Conservation (phyloP, 2,329 filamentous ascomycete genomes). For the Ophiosphaerella korrae region DNA sequence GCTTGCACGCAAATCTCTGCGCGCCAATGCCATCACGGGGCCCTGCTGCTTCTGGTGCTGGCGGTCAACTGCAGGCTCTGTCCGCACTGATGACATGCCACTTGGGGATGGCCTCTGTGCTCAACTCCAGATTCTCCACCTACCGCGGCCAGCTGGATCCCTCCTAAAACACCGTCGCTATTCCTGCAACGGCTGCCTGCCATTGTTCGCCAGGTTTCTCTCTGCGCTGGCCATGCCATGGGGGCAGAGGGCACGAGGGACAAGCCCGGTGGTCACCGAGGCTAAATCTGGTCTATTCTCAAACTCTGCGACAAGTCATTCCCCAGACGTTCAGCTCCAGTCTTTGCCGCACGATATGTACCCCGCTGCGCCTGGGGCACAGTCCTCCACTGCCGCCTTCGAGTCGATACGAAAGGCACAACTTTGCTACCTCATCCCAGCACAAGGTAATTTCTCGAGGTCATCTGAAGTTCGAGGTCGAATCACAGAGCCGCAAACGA, state of each 20-base stretch:
- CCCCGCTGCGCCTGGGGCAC: conserved; percentile 19
- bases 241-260: conserved; percentile 29
- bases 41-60: conserved; percentile 32
- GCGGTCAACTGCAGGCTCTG: conserved; percentile 27
- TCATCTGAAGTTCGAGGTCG: conserved; percentile 39
- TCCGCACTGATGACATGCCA: conserved; percentile 35
- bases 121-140: conserved; percentile 18
- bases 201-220: conserved; percentile 37
- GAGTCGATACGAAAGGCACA: conserved; percentile 13
- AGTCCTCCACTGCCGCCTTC: conserved; percentile 19
- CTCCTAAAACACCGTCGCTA: conserved; percentile 11
- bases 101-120: conserved; percentile 24
- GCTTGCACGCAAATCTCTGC: conserved; percentile 6
- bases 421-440: conserved; percentile 35
- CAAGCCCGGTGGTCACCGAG: conserved; percentile 18
- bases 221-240: conserved; percentile 21
- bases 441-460: conserved; percentile 39
- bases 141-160: conserved; percentile 9
- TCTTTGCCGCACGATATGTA: conserved; percentile 22
- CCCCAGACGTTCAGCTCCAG: conserved; percentile 24
- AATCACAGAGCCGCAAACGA: conserved; percentile 41
- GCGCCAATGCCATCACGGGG: conserved; percentile 27
- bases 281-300: conserved; percentile 13
- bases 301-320: conserved; percentile 21
- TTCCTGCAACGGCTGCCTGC: conserved; percentile 14